phyloP scores from a whole-genome alignment of 805 yeast species.

The Sugiyamaella chiloensis region DNA sequence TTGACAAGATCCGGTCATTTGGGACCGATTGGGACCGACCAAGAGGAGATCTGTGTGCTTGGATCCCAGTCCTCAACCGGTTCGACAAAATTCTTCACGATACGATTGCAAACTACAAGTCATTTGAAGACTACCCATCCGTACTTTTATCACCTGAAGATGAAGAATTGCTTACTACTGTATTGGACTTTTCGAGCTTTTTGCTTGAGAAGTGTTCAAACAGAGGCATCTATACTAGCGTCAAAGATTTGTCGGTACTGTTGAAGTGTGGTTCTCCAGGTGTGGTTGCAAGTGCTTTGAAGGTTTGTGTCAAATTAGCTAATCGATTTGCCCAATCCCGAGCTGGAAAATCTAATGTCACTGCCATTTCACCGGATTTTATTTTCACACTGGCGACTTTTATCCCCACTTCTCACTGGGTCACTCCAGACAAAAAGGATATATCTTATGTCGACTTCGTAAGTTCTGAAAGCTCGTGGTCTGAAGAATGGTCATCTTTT shows the following conservation, averaged over 20 bases:
- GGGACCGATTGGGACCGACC: slow-evolving; percentile 55
- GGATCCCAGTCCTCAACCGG: slow-evolving; percentile 73
- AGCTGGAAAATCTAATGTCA: slow-evolving; percentile 42
- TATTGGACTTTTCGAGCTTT: slow-evolving; percentile 59
- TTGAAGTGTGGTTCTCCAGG: slow-evolving; percentile 57
- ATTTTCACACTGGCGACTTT: slow-evolving; percentile 53
- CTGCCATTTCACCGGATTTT: slow-evolving; percentile 42
- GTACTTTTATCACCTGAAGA: slow-evolving; percentile 43
- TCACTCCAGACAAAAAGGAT: slow-evolving; percentile 25
- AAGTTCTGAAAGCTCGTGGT: slow-evolving; percentile 23
- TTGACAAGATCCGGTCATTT: slow-evolving; percentile 38
- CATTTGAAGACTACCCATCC: slow-evolving; percentile 45
- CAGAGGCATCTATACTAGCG: slow-evolving; percentile 63
- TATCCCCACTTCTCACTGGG: slow-evolving; percentile 41
- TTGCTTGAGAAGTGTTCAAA: slow-evolving; percentile 68
- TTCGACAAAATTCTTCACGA: slow-evolving; percentile 65
- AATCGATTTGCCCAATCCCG: slow-evolving; percentile 55
- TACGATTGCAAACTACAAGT: slow-evolving; percentile 50
- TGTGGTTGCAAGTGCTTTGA: slow-evolving; percentile 58
- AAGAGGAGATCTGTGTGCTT: slow-evolving; percentile 65
- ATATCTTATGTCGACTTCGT: slow-evolving; percentile 28
- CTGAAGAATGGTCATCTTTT: slow-evolving; percentile 25
- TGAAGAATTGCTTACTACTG: slow-evolving; percentile 49
- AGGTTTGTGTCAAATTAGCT: slow-evolving; percentile 55
- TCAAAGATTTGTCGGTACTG: slow-evolving; percentile 56